phyloP scores from a whole-genome alignment of 352 stramenopile species.

The Globisporangium iwayamae region DNA sequence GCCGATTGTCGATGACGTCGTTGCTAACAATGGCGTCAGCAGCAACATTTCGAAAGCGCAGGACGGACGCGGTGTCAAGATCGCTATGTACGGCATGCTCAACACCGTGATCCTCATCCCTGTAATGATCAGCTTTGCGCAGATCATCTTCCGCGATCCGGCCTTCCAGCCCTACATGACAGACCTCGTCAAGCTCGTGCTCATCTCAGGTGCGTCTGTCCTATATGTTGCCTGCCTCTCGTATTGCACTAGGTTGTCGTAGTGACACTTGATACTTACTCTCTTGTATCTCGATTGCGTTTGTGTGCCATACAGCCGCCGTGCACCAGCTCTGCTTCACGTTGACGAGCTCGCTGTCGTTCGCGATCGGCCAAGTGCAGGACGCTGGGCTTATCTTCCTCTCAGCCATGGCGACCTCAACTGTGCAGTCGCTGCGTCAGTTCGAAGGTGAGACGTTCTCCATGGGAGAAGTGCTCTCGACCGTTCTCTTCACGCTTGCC shows the following conservation, averaged over 20 bases:
- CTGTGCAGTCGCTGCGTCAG: conserved; percentile 72
- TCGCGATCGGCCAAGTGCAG: conserved; percentile 98
- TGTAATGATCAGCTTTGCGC: conserved; percentile 89
- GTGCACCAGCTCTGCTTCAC: conserved; percentile 86
- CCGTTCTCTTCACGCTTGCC: conserved; percentile 92
- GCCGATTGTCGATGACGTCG: conserved; percentile 3
- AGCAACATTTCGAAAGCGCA: background rate
- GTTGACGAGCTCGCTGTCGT: conserved; percentile 90
- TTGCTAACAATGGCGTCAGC: background rate
- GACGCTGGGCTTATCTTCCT: conserved; percentile 99
- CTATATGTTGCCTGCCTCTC: too few relatives aligned
- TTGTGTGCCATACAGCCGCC: conserved; percentile 26
- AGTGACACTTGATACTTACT: background rate
- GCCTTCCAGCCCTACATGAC: conserved; percentile 90
- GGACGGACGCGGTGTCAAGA: conserved; percentile 39
- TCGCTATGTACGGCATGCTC: conserved; percentile 86
- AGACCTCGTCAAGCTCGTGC: conserved; percentile 95
- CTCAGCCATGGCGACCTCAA: conserved; percentile 91
- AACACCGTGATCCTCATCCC: conserved; percentile 95
- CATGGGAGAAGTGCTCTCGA: conserved; percentile 89
- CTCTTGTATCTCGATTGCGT: background rate
- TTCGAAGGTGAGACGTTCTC: conserved; percentile 57
- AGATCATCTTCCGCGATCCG: conserved; percentile 94
- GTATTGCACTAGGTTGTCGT: background rate
- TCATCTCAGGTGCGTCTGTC: conserved; percentile 46